Base-by-base conservation (phyloP, 2,329 filamentous ascomycete species). In the Thelonectria discophora region DNA sequence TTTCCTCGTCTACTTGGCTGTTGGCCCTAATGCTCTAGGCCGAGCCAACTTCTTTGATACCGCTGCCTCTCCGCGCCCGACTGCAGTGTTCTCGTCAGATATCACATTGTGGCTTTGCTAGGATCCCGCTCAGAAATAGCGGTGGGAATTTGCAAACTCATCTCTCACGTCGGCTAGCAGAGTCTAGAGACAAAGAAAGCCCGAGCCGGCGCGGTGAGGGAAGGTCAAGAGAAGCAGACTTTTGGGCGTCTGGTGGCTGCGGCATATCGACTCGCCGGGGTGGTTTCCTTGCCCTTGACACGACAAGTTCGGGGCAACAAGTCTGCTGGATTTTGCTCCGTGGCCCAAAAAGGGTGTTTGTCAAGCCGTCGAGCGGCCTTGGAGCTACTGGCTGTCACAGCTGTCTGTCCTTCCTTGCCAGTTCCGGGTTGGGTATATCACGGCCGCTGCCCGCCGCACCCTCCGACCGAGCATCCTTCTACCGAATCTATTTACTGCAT, bases 81-180 rank as follows among this genome's bases (percentile, higher is more conserved):
- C 32, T 24, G 55, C 52, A 30, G 54, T 50, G 67, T 63, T 63
- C 49, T 64, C 34, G 68, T 72, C 68, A 72, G 69, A 65, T 72
- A 63, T 72, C 70, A 72, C 59, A 69, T 70, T 52, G 70, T 72
- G 69, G 70, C 70, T 62, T 62, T 58, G 50, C 55, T 65, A 63
- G 59, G 62, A 65, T 65, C 60, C 52, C 55, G 39, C 47, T 58
- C 60, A 64, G 58, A 63, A 30, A 66, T 42, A 66, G 68, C 68
- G 68, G 70, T 72, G 68, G 70, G 53, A 62, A 61, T 63, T 69
- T 60, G 52, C 69, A 55, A 30, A 55, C 32, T 57, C 62, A 58
- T 66, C 58, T 64, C 59, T 60, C 56, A 70, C 65, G 59, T 58
- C 52, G 43, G 51, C 45, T 21, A 51, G 49, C 55, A 68, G 50